These are phyloP conservation scores for Xylaria polymorpha DNA, from an alignment of 2,329 filamentous ascomycete genomes.

Conservation along the genomic window DNA sequence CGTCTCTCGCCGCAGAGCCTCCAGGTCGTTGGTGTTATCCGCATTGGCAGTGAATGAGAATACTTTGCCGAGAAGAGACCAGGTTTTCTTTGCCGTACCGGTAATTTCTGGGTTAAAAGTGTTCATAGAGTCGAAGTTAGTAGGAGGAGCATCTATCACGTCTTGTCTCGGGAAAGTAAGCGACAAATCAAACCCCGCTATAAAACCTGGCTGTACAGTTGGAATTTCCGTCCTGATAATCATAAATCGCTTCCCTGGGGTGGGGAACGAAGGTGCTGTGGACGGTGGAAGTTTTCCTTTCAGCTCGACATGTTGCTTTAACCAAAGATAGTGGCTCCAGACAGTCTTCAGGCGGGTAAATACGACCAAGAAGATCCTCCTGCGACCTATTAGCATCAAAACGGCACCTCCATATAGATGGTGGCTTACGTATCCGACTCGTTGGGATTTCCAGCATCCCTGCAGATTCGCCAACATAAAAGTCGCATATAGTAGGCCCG, in stretches of 20 bases:
- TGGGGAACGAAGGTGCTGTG: constrained; percentile 84
- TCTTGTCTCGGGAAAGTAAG: constrained; percentile 45
- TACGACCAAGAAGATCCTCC: constrained; percentile 75
- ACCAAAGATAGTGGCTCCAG: constrained; percentile 84
- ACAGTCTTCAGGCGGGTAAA: constrained; percentile 74
- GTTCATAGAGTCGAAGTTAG: constrained; percentile 48
- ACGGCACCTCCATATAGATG: neutral
- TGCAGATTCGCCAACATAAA: constrained; percentile 87
- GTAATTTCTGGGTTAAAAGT: constrained; percentile 22
- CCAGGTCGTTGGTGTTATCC: constrained; percentile 60
- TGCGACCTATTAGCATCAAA: constrained; percentile 53
- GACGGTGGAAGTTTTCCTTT: constrained; percentile 70
- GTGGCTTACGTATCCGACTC: constrained; percentile 72
- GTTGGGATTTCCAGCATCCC: constrained; percentile 75
- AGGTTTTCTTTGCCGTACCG: constrained; percentile 65
- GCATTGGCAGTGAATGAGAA: constrained; percentile 59
- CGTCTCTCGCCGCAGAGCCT: constrained; percentile 62
- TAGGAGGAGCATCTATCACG: constrained; percentile 40
- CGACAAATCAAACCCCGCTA: constrained; percentile 62
- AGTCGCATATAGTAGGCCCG: constrained; percentile 92
- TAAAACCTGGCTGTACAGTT: constrained; percentile 59
- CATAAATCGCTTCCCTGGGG: constrained; percentile 85
- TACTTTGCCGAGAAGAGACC: constrained; percentile 73
- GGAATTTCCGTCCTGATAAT: constrained; percentile 84
- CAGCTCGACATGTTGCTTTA: constrained; percentile 74